phyloP scores from a whole-genome alignment of 495 filamentous ascomycete species.

The Penicillium salamii region DNA sequence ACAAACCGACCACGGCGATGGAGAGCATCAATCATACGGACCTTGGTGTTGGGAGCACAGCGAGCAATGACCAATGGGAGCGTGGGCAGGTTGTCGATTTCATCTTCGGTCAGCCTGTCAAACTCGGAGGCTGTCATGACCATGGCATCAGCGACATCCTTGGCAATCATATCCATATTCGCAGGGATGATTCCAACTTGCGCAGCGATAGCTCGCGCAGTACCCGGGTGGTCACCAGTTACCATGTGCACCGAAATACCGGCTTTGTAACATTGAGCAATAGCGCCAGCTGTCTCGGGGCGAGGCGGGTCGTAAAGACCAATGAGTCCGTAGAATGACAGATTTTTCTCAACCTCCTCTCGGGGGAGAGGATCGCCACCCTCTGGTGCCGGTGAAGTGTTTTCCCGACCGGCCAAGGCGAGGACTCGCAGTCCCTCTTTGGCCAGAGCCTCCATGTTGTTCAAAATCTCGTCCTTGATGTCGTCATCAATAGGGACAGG shows the following conservation, averaged over 20 bases:
- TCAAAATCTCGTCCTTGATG: slow-evolving; percentile 48
- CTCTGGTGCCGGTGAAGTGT: slow-evolving; percentile 27
- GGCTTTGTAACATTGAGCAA: slow-evolving; percentile 58
- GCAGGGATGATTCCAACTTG: slow-evolving; percentile 66
- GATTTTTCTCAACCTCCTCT: slow-evolving; percentile 54
- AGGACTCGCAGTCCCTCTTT: slow-evolving; percentile 65
- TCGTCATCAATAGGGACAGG: slow-evolving; percentile 41
- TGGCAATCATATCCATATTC: slow-evolving; percentile 47
- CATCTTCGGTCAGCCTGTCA: slow-evolving; percentile 58
- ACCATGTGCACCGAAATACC: slow-evolving; percentile 78
- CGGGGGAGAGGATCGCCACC: slow-evolving; percentile 46
- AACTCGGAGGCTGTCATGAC: slow-evolving; percentile 72
- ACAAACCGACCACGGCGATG: slow-evolving; percentile 63
- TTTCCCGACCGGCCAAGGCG: slow-evolving; percentile 52
- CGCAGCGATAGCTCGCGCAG: slow-evolving; percentile 62
- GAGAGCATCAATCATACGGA: slow-evolving; percentile 75
- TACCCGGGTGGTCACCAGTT: slow-evolving; percentile 65
- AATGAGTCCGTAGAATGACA: slow-evolving; percentile 64
- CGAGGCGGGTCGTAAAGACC: slow-evolving; percentile 75
- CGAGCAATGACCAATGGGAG: slow-evolving; percentile 69
- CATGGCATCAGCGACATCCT: slow-evolving; percentile 58
- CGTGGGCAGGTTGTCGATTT: slow-evolving; percentile 64
- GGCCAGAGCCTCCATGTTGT: slow-evolving; percentile 64
- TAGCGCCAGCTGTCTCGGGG: slow-evolving; percentile 48
- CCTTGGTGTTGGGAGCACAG: slow-evolving; percentile 69